Evolutionary conservation across 2,329 filamentous ascomycete species (phyloP), one percentile per base, ranked within the genome.

Genomic region (Stemphylium beticola): DNA sequence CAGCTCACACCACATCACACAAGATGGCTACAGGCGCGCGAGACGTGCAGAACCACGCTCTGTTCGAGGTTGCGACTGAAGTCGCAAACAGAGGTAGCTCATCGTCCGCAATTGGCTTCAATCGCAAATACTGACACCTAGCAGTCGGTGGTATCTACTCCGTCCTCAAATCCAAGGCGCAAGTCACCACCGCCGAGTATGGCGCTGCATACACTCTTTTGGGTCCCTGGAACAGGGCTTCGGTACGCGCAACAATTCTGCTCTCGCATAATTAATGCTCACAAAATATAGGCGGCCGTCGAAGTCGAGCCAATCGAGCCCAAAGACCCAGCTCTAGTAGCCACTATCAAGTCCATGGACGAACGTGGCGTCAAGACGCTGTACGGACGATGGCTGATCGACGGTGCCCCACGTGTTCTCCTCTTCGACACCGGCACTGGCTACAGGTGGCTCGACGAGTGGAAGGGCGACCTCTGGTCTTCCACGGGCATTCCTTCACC

Each of bases 141-240:
- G 34, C 64, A 96, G 95, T 99, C 58, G 95, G 95, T 73, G 95
- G 95, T 69, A 99, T 99, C 79, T 99, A 99, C 83, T 98, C 93
- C 14, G 95, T 99, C 64, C 88, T 99, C 79, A 99, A 99, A 79
- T 99, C 95, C 58, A 99, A 99, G 79, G 93, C 95, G 33, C 93
- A 95, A 45, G 95, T 98, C 58, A 98, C 95, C 38, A 97, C 93
- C 0, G 92, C 92, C 58, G 95, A 99, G 78, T 99, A 98, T 95
- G 95, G 95, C 77, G 92, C 96, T 56, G 87, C 92, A 64, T 99
- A 99, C 78, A 96, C 92, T 24, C 85, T 98, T 63, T 93, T 99
- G 75, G 95, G 95, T 2, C 95, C 95, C 54, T 87, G 96, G 74
- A 97, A 98, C 79, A 88, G 90, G 74, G 85, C 89, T 68, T 97